Evolutionary conservation across 2,329 filamentous ascomycete genomes (phyloP).

Genomic region (Claviceps maximensis): DNA sequence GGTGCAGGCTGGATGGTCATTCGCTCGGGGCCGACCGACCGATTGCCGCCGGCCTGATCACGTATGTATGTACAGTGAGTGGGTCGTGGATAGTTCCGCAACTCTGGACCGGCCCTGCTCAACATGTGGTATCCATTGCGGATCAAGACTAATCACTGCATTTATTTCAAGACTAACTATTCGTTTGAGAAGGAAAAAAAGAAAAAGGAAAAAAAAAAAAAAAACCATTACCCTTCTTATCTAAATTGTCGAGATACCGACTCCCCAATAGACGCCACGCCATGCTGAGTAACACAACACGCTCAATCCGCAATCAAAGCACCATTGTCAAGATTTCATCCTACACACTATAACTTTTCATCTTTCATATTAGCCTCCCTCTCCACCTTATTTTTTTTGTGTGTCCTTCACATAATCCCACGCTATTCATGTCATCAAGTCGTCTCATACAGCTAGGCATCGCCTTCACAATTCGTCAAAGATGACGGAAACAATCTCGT

Average conservation of each 20-base stretch:
- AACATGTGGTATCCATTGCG: neutral
- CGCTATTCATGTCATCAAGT: neutral
- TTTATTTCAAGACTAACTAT: neutral
- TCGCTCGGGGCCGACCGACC: too few relatives aligned
- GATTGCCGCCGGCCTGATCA: too few relatives aligned
- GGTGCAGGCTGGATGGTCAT: too few relatives aligned
- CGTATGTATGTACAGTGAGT: too few relatives aligned
- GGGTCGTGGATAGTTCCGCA: too few relatives aligned
- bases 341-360: neutral
- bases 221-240: neutral
- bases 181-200: neutral
- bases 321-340: neutral
- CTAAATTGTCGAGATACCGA: neutral
- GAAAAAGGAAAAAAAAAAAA: neutral
- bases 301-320: neutral
- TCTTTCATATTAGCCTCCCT: too few relatives aligned
- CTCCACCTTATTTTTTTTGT: too few relatives aligned
- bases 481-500: slow-evolving; percentile 54
- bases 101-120: neutral
- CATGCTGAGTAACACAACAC: slow-evolving; percentile 1
- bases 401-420: neutral
- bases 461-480: slow-evolving; percentile 33
- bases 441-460: neutral
- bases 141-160: neutral
- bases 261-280: slow-evolving; percentile 1